phyloP scores from a whole-genome alignment of 2,329 filamentous ascomycete genomes.

The Dendryphion nanum region DNA sequence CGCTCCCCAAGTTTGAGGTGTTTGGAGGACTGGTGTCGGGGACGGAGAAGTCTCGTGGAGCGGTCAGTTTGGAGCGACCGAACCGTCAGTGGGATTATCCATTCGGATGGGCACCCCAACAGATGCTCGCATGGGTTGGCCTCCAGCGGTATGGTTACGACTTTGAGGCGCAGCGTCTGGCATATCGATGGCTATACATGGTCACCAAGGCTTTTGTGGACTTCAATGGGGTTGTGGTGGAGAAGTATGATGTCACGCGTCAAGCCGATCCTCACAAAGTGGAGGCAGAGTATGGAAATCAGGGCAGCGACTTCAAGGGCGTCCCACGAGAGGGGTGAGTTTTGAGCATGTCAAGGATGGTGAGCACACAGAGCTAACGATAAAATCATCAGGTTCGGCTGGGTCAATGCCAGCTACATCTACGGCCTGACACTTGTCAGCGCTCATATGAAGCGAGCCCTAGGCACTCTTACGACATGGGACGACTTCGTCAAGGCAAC shows the following conservation, averaged over 20 bases:
- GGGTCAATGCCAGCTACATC: slow-evolving; percentile 98
- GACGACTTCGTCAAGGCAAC: slow-evolving; percentile 75
- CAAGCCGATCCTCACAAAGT: slow-evolving; percentile 89
- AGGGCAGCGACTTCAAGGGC: slow-evolving; percentile 91
- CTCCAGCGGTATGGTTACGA: slow-evolving; percentile 88
- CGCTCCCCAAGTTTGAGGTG: slow-evolving; percentile 82
- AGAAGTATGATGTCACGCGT: slow-evolving; percentile 96
- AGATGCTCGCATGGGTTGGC: slow-evolving; percentile 96
- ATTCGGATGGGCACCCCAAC: slow-evolving; percentile 97
- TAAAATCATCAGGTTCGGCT: slow-evolving; percentile 70
- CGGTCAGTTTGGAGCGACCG: slow-evolving; percentile 74
- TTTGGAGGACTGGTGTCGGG: slow-evolving; percentile 86
- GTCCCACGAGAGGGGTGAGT: slow-evolving; percentile 93
- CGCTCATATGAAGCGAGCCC: slow-evolving; percentile 82
- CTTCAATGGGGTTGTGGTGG: slow-evolving; percentile 96
- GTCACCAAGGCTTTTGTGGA: slow-evolving; percentile 98
- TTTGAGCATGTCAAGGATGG: neutral
- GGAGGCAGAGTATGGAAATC: slow-evolving; percentile 96
- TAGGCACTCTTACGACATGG: slow-evolving; percentile 85
- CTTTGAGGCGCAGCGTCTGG: slow-evolving; percentile 82
- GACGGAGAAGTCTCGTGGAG: slow-evolving; percentile 83
- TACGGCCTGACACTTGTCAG: slow-evolving; percentile 87
- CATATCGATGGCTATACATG: slow-evolving; percentile 98
- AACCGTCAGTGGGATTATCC: slow-evolving; percentile 99
- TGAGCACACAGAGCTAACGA: neutral